A percentile compares a stretch with the other conserved stretches of the same genome.
Conservation (phyloP, 108 stramenopile genomes). For the Heterococcus sp. region DNA sequence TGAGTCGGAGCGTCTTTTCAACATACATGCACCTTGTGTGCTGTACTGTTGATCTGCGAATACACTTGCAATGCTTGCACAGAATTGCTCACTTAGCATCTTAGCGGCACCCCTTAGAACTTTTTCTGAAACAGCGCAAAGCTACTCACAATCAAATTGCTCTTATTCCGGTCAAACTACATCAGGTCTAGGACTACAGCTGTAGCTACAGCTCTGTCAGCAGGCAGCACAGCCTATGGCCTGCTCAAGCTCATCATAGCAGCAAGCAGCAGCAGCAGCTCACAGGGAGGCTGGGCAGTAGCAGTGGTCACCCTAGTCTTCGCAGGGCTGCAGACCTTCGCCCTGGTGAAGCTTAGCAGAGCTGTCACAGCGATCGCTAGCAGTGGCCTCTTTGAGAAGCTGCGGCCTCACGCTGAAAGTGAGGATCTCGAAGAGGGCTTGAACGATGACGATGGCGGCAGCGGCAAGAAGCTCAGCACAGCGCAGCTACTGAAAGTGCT, state of each 20-base stretch:
- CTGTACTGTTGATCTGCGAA: background rate
- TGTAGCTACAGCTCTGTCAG: background rate
- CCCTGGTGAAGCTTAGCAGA: constrained; percentile 3
- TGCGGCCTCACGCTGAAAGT: constrained; percentile 14
- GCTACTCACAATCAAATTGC: background rate
- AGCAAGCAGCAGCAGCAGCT: background rate
- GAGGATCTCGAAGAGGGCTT: constrained; percentile 30
- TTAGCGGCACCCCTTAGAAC: background rate
- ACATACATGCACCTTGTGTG: background rate
- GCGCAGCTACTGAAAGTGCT: constrained; percentile 45
- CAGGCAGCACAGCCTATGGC: background rate
- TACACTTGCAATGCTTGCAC: background rate
- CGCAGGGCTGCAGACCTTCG: background rate
- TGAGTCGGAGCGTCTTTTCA: background rate
- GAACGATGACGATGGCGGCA: constrained; percentile 21
- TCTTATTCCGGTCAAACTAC: background rate
- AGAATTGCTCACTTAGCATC: background rate
- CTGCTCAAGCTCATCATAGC: constrained; percentile 4
- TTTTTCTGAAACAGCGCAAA: background rate
- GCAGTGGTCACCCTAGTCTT: constrained; percentile 4
- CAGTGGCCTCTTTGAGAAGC: background rate
- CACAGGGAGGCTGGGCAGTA: constrained; percentile 9
- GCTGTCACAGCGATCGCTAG: constrained; percentile 15
- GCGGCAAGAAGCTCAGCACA: constrained; percentile 9
- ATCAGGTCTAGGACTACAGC: background rate